Evolutionary conservation across 2,329 filamentous ascomycete genomes (phyloP).

Genomic region (Oidium heveae): DNA sequence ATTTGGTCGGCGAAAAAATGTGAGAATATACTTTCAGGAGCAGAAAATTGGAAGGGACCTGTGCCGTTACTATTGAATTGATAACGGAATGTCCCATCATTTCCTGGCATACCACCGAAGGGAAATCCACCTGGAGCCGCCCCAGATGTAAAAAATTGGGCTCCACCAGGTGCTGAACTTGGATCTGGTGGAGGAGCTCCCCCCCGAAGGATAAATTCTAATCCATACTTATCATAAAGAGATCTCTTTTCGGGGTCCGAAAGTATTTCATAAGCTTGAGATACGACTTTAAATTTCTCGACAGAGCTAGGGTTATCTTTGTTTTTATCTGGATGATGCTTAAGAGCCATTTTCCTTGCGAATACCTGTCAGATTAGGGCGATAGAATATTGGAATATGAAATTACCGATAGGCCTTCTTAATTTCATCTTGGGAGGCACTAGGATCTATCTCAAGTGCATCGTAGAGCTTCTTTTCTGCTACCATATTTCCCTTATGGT

Average conservation of each 20-base stretch:
- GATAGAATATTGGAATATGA: background rate
- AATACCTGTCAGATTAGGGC: slow-evolving; percentile 4
- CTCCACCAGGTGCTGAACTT: slow-evolving; percentile 27
- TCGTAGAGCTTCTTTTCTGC: slow-evolving; percentile 94
- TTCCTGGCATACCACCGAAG: slow-evolving; percentile 27
- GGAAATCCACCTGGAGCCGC: slow-evolving; percentile 27
- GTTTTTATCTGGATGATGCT: slow-evolving; percentile 96
- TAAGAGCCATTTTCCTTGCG: slow-evolving; percentile 58
- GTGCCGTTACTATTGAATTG: slow-evolving; percentile 17
- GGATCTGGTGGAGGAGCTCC: slow-evolving; percentile 41
- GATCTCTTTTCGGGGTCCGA: slow-evolving; percentile 94
- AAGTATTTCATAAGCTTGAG: slow-evolving; percentile 92
- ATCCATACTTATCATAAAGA: slow-evolving; percentile 79
- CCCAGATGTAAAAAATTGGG: slow-evolving; percentile 20
- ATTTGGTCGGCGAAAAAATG: slow-evolving; percentile 46
- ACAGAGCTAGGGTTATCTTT: slow-evolving; percentile 62
- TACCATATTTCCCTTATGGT: slow-evolving; percentile 36
- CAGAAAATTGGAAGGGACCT: slow-evolving; percentile 49
- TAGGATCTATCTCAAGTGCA: slow-evolving; percentile 50
- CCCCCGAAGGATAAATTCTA: slow-evolving; percentile 74
- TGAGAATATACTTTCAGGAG: slow-evolving; percentile 61
- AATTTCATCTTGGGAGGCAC: slow-evolving; percentile 75
- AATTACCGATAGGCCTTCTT: slow-evolving; percentile 81
- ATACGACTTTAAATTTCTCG: slow-evolving; percentile 96
- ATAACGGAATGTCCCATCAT: slow-evolving; percentile 24